These are phyloP conservation scores for Globisporangium viniferum DNA, from an alignment of 352 stramenopile genomes.

Conservation along the genomic window DNA sequence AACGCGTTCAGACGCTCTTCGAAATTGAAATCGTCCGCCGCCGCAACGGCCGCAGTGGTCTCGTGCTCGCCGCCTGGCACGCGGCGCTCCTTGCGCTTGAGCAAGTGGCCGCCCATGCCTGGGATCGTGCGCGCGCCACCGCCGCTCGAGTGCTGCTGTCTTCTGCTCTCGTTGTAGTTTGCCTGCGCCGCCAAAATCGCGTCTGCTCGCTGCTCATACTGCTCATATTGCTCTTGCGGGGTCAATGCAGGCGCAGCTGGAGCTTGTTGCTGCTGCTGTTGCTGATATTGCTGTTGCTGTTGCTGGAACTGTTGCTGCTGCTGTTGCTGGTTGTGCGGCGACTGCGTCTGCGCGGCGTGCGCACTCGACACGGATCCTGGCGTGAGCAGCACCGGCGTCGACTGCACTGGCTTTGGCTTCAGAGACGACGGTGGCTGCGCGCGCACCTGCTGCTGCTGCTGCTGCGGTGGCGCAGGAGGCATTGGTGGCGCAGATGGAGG, in stretches of 20 bases:
- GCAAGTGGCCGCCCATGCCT: constrained; percentile 77
- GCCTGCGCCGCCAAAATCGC: constrained; percentile 16
- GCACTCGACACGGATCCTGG: constrained; percentile 45
- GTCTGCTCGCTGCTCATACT: constrained; percentile 21
- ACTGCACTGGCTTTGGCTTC: constrained; percentile 14
- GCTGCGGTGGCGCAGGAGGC: constrained; percentile 15
- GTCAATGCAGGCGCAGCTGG: constrained; percentile 8
- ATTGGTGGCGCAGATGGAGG: constrained; percentile 26
- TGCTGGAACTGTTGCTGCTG: constrained; percentile 10
- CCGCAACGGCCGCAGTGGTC: constrained; percentile 16
- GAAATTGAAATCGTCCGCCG: constrained; percentile 67
- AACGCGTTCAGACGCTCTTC: constrained; percentile 59
- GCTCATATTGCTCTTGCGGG: constrained; percentile 15
- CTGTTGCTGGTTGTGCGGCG: constrained; percentile 8
- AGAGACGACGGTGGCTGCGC: constrained; percentile 10
- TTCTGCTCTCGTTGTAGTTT: constrained; percentile 19
- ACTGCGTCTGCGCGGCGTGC: constrained; percentile 20
- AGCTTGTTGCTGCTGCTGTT: constrained; percentile 6
- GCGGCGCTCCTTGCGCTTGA: constrained; percentile 76
- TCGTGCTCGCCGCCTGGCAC: constrained; percentile 37
- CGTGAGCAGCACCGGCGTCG: constrained; percentile 47
- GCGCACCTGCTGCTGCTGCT: constrained; percentile 3
- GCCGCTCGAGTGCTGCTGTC: constrained; percentile 17
- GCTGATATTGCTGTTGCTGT: constrained; percentile 5
- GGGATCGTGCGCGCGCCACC: constrained; percentile 55